These are phyloP conservation scores for Fraxinus baroniana DNA, from an alignment of 305 asterid species.

Conservation along the genomic window DNA sequence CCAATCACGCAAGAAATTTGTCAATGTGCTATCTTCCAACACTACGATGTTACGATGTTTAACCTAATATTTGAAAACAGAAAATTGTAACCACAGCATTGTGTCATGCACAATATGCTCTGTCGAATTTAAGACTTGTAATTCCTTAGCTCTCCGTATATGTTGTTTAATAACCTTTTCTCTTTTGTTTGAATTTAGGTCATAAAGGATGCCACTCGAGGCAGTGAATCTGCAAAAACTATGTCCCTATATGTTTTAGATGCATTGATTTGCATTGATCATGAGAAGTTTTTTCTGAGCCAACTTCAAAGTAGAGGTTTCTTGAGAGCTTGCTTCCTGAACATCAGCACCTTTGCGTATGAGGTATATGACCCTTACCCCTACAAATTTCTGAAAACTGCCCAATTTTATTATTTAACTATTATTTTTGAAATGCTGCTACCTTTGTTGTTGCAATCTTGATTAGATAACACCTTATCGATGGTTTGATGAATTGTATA, in stretches of 20 bases:
- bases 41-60: neutral
- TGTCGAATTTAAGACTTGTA: neutral
- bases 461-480: conserved; percentile 3
- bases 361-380: conserved; percentile 50
- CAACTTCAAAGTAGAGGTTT: conserved; percentile 95
- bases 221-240: conserved; percentile 80
- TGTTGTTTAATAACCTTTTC: neutral
- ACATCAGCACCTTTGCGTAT: conserved; percentile 68
- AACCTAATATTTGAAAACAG: neutral
- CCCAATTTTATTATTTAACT: neutral
- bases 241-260: conserved; percentile 75
- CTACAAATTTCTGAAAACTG: conserved; percentile 1
- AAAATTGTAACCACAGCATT: neutral
- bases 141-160: neutral
- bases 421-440: conserved; percentile 1
- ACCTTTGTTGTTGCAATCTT: conserved; percentile 10
- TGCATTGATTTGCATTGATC: conserved; percentile 80
- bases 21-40: neutral
- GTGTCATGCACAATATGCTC: conserved; percentile 1
- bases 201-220: conserved; percentile 85
- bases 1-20: neutral
- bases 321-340: conserved; percentile 72
- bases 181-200: conserved; percentile 46
- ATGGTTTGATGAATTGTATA: neutral
- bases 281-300: conserved; percentile 77